Percentiles rank a stretch among this genome's conserved stretches.
Evolutionary conservation across 164 flowering plant species (phyloP).

Genomic region (Akebia trifoliata): DNA sequence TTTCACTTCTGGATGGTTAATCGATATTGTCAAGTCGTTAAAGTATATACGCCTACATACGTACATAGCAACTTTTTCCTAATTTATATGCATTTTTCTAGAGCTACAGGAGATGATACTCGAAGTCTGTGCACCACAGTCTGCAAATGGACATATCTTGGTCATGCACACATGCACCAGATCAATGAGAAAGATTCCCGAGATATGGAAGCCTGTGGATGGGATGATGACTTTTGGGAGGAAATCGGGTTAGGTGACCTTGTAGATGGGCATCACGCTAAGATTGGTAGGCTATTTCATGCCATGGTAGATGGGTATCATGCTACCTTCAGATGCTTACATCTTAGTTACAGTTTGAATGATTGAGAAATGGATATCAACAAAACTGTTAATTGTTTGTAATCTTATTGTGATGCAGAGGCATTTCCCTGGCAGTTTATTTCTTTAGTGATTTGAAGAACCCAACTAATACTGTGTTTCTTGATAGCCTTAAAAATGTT

Average conservation of each 20-base stretch:
- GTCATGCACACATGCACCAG: slow-evolving; percentile 97
- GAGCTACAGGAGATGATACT: slow-evolving; percentile 98
- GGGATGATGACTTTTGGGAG: slow-evolving; percentile 99
- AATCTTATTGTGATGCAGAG: no score
- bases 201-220: slow-evolving; percentile 94
- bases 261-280: slow-evolving; percentile 91
- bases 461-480: no score
- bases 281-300: slow-evolving; percentile 62
- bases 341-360: no score
- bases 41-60: not conserved
- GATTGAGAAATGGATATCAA: no score
- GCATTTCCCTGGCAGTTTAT: no score
- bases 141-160: slow-evolving; percentile 99
- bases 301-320: not conserved
- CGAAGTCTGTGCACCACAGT: slow-evolving; percentile 96
- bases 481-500: no score
- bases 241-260: slow-evolving; percentile 97
- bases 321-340: no score
- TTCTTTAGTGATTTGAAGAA: no score
- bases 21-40: not conserved
- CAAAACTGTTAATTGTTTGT: no score
- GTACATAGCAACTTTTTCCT: not conserved
- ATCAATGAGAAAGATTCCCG: slow-evolving; percentile 58
- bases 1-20: not conserved
- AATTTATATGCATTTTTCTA: slow-evolving; percentile 22